Percentiles rank a stretch among this genome's conserved stretches.
Conservation (phyloP, 2,329 filamentous ascomycete genomes). For the Penicillium sp. region DNA sequence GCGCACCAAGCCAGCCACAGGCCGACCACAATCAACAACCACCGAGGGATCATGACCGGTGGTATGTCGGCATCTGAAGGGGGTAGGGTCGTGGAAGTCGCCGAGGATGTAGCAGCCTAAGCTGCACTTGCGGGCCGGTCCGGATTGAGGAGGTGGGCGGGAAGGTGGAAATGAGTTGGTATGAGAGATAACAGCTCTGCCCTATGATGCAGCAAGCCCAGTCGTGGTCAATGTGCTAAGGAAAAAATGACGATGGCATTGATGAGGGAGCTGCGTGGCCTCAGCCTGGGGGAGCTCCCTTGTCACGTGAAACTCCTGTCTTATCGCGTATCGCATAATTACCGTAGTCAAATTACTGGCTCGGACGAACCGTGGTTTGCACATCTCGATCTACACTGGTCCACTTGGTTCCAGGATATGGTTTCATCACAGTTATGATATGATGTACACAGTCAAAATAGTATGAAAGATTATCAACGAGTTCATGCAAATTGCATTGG, state of each 20-base stretch:
- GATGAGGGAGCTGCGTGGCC: conserved; percentile 31
- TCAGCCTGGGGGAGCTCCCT: conserved; percentile 25
- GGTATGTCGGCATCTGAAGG: conserved; percentile 33
- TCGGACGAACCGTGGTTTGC: conserved; percentile 10
- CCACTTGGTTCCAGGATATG: not conserved
- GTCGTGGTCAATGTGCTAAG: not conserved
- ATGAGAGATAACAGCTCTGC: not conserved
- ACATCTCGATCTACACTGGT: not conserved
- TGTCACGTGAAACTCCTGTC: conserved; percentile 31
- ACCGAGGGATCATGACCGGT: conserved; percentile 42
- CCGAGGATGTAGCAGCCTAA: conserved; percentile 1
- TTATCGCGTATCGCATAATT: conserved; percentile 20
- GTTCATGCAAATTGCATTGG: not conserved
- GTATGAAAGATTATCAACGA: not conserved
- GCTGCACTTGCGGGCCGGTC: conserved; percentile 18
- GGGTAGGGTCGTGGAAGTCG: not conserved
- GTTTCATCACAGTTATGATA: not conserved
- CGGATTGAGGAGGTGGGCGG: not conserved
- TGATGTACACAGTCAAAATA: not conserved
- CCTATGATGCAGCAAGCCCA: not conserved
- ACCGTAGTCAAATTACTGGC: not conserved
- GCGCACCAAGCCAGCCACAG: conserved; percentile 55
- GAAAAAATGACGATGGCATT: conserved; percentile 4
- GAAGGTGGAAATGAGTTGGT: not conserved
- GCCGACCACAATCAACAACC: conserved; percentile 51